These are phyloP conservation scores for Ceratobasidium papillatum DNA, from an alignment of 1,284 basidiomycete genomes.

Conservation along the genomic window DNA sequence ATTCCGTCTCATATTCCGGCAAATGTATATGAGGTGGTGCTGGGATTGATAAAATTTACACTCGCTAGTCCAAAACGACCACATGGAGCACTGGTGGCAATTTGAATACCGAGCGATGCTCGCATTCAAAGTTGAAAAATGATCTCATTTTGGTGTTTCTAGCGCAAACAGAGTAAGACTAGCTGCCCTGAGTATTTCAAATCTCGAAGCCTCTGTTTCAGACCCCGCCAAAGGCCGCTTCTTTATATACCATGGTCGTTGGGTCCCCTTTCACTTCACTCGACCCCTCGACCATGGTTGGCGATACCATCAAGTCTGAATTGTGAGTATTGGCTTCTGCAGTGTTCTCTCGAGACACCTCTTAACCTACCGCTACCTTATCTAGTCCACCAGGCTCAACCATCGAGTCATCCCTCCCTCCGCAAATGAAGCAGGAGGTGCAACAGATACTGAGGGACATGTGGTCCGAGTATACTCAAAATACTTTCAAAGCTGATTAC, in stretches of 20 bases:
- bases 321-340: neutral
- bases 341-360: neutral
- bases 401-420: neutral
- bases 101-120: neutral
- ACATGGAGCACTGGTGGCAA: neutral
- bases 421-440: conserved; percentile 16
- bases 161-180: neutral
- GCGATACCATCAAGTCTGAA: conserved; percentile 26
- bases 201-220: neutral
- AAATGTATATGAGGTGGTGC: neutral
- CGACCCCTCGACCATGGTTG: conserved; percentile 16
- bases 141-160: conserved; percentile 14
- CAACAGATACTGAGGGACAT: neutral
- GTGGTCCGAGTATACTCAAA: neutral
- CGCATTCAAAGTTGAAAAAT: neutral
- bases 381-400: conserved; percentile 5
- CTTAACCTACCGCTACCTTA: neutral
- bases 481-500: neutral
- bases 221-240: neutral
- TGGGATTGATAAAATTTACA: neutral
- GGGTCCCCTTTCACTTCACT: neutral
- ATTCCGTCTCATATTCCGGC: conserved; percentile 32
- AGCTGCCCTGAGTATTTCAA: neutral
- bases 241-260: neutral
- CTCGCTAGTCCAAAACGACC: neutral